Evolutionary conservation across 495 filamentous ascomycete genomes (phyloP).

Genomic region (Cercophora scortea): DNA sequence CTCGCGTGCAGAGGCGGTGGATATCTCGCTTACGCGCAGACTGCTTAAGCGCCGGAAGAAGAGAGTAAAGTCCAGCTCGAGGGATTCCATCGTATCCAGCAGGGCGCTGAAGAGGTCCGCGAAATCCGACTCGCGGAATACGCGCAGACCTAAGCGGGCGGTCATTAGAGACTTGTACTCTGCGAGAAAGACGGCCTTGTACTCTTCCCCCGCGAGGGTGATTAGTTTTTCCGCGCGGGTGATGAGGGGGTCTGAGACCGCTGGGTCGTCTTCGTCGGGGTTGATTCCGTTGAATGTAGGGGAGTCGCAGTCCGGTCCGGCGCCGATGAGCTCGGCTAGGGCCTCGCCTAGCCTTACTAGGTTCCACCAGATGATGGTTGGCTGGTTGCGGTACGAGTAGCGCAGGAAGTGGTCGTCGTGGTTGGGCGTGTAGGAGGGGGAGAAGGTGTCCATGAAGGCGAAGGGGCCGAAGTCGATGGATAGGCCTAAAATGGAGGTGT

Average conservation of each 20-base stretch:
- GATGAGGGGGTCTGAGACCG: slow-evolving; percentile 50
- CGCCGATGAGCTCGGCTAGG: slow-evolving; percentile 81
- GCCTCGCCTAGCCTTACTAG: slow-evolving; percentile 84
- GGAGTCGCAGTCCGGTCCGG: slow-evolving; percentile 59
- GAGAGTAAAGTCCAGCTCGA: slow-evolving; percentile 84
- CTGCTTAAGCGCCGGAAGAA: slow-evolving; percentile 73
- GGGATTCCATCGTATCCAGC: slow-evolving; percentile 71
- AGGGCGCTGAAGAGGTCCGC: slow-evolving; percentile 65
- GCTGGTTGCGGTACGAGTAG: slow-evolving; percentile 90
- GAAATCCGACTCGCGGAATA: slow-evolving; percentile 62
- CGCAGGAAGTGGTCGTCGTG: slow-evolving; percentile 85
- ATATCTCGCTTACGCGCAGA: slow-evolving; percentile 49
- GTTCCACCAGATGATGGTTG: slow-evolving; percentile 98
- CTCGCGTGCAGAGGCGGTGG: slow-evolving; percentile 51
- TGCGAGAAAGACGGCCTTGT: slow-evolving; percentile 70
- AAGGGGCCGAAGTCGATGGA: slow-evolving; percentile 94
- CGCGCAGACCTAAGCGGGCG: slow-evolving; percentile 64
- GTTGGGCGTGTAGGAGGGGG: slow-evolving; percentile 90
- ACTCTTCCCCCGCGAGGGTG: slow-evolving; percentile 69
- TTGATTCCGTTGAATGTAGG: slow-evolving; percentile 45
- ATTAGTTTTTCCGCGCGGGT: slow-evolving; percentile 78
- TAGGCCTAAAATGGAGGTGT: slow-evolving; percentile 83
- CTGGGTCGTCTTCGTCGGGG: slow-evolving; percentile 52
- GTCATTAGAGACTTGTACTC: slow-evolving; percentile 85
- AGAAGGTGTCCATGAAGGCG: slow-evolving; percentile 93